Evolutionary conservation across 495 filamentous ascomycete species (phyloP).

Genomic region (Penicillium desertorum): DNA sequence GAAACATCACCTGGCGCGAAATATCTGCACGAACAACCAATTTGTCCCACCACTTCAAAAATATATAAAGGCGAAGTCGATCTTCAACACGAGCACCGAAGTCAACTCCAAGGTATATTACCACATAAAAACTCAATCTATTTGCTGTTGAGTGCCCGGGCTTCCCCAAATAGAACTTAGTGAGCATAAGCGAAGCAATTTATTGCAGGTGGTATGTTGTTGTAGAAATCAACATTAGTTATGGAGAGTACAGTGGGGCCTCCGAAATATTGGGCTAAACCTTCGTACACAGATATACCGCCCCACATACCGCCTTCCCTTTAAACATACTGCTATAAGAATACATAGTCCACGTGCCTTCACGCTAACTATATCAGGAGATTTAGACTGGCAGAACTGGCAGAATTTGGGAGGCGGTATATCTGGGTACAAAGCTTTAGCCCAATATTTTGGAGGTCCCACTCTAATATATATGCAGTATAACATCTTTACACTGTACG

Average conservation of each 20-base stretch:
- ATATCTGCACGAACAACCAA: neutral
- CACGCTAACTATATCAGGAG: no score
- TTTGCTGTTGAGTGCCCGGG: neutral
- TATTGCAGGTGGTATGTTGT: neutral
- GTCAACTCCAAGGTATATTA: neutral
- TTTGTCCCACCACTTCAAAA: neutral
- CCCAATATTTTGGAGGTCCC: no score
- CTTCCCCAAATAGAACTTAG: neutral
- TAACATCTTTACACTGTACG: neutral
- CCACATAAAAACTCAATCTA: neutral
- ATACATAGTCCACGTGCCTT: no score
- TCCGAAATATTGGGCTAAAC: no score
- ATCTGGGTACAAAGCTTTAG: no score
- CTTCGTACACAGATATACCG: no score
- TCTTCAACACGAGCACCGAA: neutral
- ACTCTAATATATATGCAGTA: no score
- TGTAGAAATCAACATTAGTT: neutral
- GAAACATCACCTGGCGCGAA: neutral
- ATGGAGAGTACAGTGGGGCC: no score
- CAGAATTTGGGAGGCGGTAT: no score
- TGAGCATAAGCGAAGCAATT: neutral
- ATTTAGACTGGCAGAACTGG: no score
- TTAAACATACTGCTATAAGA: no score
- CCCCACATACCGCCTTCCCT: no score
- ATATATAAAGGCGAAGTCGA: neutral